Conservation (phyloP, 139 green algal species). For the Volvox africanus region DNA sequence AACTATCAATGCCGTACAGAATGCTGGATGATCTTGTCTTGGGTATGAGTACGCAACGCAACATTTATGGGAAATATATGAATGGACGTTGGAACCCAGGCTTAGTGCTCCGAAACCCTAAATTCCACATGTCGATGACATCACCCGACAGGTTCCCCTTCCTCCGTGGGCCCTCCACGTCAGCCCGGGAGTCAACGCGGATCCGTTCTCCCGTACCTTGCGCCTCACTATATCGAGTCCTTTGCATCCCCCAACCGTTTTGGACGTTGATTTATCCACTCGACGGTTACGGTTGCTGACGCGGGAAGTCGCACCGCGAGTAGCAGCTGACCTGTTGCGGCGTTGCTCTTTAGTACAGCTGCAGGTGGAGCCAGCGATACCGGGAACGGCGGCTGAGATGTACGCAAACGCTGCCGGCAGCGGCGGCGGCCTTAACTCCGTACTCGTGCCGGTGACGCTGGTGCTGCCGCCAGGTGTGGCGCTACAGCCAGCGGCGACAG, state of each 20-base stretch:
- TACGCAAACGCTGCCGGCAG: neutral
- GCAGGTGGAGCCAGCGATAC: neutral
- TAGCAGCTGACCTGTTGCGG: neutral
- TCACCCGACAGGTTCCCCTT: conserved; percentile 40
- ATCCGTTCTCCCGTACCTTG: conserved; percentile 51
- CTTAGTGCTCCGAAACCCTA: neutral
- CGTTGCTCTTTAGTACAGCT: conserved; percentile 13
- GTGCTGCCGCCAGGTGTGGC: conserved; percentile 25
- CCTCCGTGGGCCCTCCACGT: conserved; percentile 65
- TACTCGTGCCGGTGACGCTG: conserved; percentile 69
- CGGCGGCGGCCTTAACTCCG: conserved; percentile 37
- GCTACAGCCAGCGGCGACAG: neutral
- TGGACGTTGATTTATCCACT: conserved; percentile 55
- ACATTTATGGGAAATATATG: too few species aligned
- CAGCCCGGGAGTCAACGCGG: conserved; percentile 65
- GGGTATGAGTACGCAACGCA: too few species aligned
- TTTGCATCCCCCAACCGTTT: conserved; percentile 58
- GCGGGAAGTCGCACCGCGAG: neutral
- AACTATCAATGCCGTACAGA: too few species aligned
- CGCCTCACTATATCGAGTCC: conserved; percentile 67
- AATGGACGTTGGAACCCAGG: too few species aligned
- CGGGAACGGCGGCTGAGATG: neutral
- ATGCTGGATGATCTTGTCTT: too few species aligned
- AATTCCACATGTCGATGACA: neutral
- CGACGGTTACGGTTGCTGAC: conserved; percentile 4